These are phyloP conservation scores for Dendrobium chrysotoxum DNA, from an alignment of 106 monocot species.

Conservation along the genomic window DNA sequence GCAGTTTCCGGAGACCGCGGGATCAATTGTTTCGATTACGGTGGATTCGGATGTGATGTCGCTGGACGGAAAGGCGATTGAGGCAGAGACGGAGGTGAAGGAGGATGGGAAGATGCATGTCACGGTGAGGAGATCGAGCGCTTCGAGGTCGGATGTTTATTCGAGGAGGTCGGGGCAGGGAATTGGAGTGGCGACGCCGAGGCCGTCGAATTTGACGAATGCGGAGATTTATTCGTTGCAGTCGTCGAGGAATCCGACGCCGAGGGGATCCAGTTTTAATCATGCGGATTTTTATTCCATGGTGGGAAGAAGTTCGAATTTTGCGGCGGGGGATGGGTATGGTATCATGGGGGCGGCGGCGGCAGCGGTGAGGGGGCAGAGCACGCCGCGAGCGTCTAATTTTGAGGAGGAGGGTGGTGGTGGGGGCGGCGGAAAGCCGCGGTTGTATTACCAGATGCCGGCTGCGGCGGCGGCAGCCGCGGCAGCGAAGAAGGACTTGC, in stretches of 20 bases:
- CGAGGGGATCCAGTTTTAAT: slow-evolving; percentile 90
- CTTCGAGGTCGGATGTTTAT: slow-evolving; percentile 40
- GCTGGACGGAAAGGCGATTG: slow-evolving; percentile 30
- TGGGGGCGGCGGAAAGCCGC: not conserved
- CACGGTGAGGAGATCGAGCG: slow-evolving; percentile 41
- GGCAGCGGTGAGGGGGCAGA: slow-evolving; percentile 11
- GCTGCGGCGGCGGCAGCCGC: not conserved
- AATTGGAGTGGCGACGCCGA: slow-evolving; percentile 62
- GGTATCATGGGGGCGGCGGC: slow-evolving; percentile 3
- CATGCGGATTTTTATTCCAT: slow-evolving; percentile 88
- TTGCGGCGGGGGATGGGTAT: slow-evolving; percentile 49
- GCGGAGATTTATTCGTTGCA: slow-evolving; percentile 97
- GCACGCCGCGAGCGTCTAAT: slow-evolving; percentile 49
- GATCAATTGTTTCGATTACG: slow-evolving; percentile 43
- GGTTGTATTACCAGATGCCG: not conserved
- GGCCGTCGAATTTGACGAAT: slow-evolving; percentile 94
- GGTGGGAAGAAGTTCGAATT: slow-evolving; percentile 82
- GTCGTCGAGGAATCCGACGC: slow-evolving; percentile 90
- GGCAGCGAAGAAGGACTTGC: slow-evolving; percentile 17
- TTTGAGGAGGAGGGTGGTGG: slow-evolving; percentile 39
- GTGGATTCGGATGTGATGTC: slow-evolving; percentile 49
- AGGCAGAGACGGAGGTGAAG: slow-evolving; percentile 33
- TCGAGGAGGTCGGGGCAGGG: slow-evolving; percentile 26
- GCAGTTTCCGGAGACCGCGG: slow-evolving; percentile 48
- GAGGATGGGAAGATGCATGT: slow-evolving; percentile 53